Evolutionary conservation across 1,284 basidiomycete species (phyloP), one percentile per base, ranked within the genome.

Genomic region (Austropuccinia psidii): DNA sequence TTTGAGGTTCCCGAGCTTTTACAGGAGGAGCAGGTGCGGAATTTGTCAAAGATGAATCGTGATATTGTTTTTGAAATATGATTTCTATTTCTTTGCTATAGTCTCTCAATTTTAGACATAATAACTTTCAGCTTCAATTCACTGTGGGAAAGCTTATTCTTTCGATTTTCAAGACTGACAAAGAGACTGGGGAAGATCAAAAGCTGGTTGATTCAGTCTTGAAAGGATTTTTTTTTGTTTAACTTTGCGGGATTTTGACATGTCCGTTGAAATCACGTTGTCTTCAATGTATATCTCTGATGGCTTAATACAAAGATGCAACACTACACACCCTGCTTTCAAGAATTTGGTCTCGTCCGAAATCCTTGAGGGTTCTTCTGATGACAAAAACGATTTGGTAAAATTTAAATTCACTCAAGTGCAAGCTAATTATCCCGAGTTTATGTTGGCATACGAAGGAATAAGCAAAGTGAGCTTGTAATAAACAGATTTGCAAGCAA

Each of bases 91-190:
- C n/a, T n/a, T n/a, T n/a, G n/a, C 58, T 54, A 55, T 75, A 87
- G 85, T 82, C 81, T 70, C 83, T 83, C 8, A 87, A 88, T 75
- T 80, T 90, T 47, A 88, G 86, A 76, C 96, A 98, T 79, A 89
- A 90, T 78, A 85, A 86, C 0, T 92, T 98, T 77, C 91, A 97
- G 81, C 84, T 98, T 76, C 84, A 89, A 62, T 98, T 99, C 82
- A 84, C 88, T 43, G 97, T 98, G 45, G 91, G 93, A 73, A 86
- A 87, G 68, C 84, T 99, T n/a, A 86, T 89, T 68, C 92, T 89
- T 0, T 88, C 89, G 3, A 84, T 98, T 67, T 93, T 86, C 78
- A 91, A 90, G 76, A 86, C 87, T 2, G 82, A 82, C 27, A 70
- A 78, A 49, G 80, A 83, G 41, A 55, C 52, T 57, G 77, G 78